A percentile compares a stretch with the other conserved stretches of the same genome.
Conservation (phyloP, 176 grass and related monocot species). For the Pontederia paniculata region DNA sequence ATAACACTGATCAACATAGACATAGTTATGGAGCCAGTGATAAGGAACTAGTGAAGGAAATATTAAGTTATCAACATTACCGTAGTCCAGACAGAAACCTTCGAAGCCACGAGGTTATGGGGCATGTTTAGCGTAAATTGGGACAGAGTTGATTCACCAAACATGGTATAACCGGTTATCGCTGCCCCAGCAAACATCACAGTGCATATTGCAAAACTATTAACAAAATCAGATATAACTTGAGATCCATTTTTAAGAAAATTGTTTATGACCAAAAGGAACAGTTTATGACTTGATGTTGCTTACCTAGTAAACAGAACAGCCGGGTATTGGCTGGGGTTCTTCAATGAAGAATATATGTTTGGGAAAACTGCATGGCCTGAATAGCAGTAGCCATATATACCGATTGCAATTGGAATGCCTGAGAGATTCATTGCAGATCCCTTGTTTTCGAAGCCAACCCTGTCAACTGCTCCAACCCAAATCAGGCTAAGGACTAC, state of each 20-base stretch:
- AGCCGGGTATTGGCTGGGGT: slow-evolving; percentile 51
- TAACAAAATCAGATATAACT: slow-evolving; percentile 2
- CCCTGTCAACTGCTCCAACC: slow-evolving; percentile 66
- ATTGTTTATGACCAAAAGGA: background rate
- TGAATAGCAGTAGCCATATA: slow-evolving; percentile 87
- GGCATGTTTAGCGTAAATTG: slow-evolving; percentile 93
- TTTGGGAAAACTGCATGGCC: slow-evolving; percentile 96
- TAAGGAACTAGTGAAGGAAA: no score
- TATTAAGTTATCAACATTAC: slow-evolving; percentile 19
- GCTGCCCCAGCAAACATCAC: slow-evolving; percentile 47
- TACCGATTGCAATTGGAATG: slow-evolving; percentile 79
- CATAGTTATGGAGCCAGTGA: no score
- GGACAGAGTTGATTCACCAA: slow-evolving; percentile 65
- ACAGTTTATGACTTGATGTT: background rate
- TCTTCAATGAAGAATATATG: slow-evolving; percentile 88
- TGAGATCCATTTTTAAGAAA: slow-evolving; percentile 7
- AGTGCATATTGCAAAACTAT: slow-evolving; percentile 57
- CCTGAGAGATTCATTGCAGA: slow-evolving; percentile 42
- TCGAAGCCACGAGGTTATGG: slow-evolving; percentile 60
- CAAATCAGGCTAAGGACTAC: slow-evolving; percentile 60
- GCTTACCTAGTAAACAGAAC: slow-evolving; percentile 70
- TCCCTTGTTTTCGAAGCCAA: slow-evolving; percentile 64
- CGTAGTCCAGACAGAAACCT: slow-evolving; percentile 82
- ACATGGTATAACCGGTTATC: slow-evolving; percentile 73
- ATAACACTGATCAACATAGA: no score